These are phyloP conservation scores for Blastocrithidia nonstop DNA, from an alignment of 208 protist genomes.

Conservation along the genomic window DNA sequence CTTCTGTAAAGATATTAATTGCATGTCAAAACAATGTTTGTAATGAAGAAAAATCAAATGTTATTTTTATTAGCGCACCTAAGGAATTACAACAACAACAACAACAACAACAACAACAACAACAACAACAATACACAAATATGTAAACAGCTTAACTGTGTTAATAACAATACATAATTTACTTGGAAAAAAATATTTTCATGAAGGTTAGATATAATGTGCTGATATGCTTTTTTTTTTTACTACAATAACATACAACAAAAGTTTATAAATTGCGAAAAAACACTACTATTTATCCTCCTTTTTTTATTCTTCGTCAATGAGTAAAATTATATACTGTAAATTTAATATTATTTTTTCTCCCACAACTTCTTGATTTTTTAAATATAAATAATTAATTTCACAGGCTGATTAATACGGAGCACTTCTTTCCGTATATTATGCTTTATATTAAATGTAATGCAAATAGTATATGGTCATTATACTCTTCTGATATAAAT, in stretches of 20 bases:
- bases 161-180: neutral
- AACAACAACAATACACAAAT: neutral
- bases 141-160: neutral
- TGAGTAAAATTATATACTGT: neutral
- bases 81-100: conserved; percentile 3
- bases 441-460: too few relatives aligned
- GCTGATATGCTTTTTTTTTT: neutral
- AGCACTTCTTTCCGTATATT: too few relatives aligned
- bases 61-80: conserved; percentile 73
- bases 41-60: conserved; percentile 74
- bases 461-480: too few relatives aligned
- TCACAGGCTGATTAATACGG: too few relatives aligned
- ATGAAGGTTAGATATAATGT: neutral
- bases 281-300: conserved; percentile 4
- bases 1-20: conserved; percentile 65
- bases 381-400: too few relatives aligned
- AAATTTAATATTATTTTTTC: conserved; percentile 2
- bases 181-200: neutral
- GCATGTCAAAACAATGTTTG: conserved; percentile 72
- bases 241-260: conserved; percentile 5
- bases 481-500: too few relatives aligned
- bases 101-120: neutral
- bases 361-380: neutral
- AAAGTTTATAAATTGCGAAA: conserved; percentile 8
- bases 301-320: conserved; percentile 2